phyloP scores from a whole-genome alignment of 192 early-diverging fungal genomes.

The Coemansia furcata region DNA sequence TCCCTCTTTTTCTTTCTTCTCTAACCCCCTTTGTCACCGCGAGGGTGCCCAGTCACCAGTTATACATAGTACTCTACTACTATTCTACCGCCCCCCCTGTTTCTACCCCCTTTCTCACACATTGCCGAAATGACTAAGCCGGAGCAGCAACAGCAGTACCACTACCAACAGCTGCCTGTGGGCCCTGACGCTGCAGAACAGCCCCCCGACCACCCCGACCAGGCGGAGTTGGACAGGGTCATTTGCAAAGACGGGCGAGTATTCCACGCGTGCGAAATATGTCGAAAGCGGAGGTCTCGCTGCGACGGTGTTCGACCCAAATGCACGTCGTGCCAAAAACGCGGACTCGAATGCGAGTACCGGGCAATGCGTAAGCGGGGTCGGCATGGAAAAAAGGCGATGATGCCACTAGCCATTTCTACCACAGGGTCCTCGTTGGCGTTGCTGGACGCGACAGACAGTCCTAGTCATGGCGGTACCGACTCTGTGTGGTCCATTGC shows the following conservation, averaged over 20 bases:
- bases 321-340: slow-evolving; percentile 41
- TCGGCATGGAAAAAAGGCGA: slow-evolving; percentile 34
- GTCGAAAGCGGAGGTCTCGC: slow-evolving; percentile 41
- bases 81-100: background rate
- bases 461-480: background rate
- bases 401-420: background rate
- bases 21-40: slow-evolving; percentile 3
- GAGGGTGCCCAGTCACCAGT: slow-evolving; percentile 4
- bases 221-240: slow-evolving; percentile 16
- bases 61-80: slow-evolving; percentile 7
- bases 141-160: background rate
- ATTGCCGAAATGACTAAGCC: slow-evolving; percentile 2
- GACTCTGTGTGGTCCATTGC: slow-evolving; percentile 24
- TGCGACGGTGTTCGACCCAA: slow-evolving; percentile 39
- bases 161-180: background rate
- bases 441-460: background rate
- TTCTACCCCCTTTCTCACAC: background rate
- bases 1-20: background rate
- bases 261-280: slow-evolving; percentile 52
- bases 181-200: background rate
- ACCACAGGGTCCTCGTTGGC: background rate
- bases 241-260: slow-evolving; percentile 53
- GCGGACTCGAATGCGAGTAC: slow-evolving; percentile 48
- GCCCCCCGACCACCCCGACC: background rate
- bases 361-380: slow-evolving; percentile 53